A percentile compares a stretch with the other conserved stretches of the same genome.
Conservation (phyloP, 1,284 basidiomycete genomes). For the Heliocybe sulcata region DNA sequence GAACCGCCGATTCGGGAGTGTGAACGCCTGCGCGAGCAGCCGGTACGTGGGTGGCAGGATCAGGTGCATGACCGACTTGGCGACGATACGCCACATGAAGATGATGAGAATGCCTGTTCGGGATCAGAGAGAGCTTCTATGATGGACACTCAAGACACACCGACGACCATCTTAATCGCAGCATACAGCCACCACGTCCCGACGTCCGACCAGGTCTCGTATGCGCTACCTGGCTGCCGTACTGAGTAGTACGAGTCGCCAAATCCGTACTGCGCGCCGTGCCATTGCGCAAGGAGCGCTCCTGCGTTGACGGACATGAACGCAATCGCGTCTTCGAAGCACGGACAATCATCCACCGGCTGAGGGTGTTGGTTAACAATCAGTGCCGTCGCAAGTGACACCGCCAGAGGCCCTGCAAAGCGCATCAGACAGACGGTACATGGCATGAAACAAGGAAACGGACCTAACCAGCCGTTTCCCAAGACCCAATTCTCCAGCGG, state of each 20-base stretch:
- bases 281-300: conserved; percentile 65
- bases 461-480: conserved; percentile 47
- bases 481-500: conserved; percentile 44
- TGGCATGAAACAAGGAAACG: conserved; percentile 9
- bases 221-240: conserved; percentile 53
- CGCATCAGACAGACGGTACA: not conserved
- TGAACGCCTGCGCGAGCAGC: conserved; percentile 50
- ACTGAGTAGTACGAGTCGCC: conserved; percentile 23
- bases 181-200: conserved; percentile 51
- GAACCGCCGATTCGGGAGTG: conserved; percentile 72
- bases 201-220: conserved; percentile 40
- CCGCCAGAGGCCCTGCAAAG: conserved; percentile 54
- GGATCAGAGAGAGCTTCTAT: not conserved
- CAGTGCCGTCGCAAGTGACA: conserved; percentile 62
- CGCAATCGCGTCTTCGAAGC: conserved; percentile 97
- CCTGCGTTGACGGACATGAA: conserved; percentile 84
- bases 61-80: conserved; percentile 68
- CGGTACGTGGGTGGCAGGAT: conserved; percentile 82
- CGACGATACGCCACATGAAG: conserved; percentile 80
- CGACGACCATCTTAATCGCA: conserved; percentile 55
- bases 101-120: conserved; percentile 53
- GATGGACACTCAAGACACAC: conserved; percentile 18
- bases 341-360: conserved; percentile 94
- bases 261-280: conserved; percentile 28
- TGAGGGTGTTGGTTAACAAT: conserved; percentile 87